Evolutionary conservation across 2,329 filamentous ascomycete species (phyloP).

Genomic region (Pseudogymnoascus sp.): DNA sequence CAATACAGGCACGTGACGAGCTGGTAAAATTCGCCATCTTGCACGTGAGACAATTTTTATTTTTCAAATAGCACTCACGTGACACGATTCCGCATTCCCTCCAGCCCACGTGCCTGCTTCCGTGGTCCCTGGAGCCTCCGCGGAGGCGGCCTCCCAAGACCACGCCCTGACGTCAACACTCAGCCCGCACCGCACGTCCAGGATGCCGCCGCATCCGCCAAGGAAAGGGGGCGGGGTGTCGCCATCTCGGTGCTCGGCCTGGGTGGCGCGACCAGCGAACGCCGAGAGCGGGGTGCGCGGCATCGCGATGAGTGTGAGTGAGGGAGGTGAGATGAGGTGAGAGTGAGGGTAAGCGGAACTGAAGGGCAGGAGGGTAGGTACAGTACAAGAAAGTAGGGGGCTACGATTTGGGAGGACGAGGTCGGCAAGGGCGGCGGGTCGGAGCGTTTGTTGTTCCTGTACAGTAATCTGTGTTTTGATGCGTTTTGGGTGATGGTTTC

Average conservation of each 20-base stretch:
- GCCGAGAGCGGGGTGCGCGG: neutral
- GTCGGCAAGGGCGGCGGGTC: neutral
- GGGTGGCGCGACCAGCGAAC: neutral
- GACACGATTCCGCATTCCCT: neutral
- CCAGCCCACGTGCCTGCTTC: neutral
- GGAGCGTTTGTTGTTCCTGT: neutral
- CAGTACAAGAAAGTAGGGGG: neutral
- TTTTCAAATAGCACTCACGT: neutral
- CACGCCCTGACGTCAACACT: neutral
- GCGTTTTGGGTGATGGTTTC: neutral
- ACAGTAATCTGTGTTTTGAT: too few relatives aligned
- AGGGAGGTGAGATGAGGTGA: neutral
- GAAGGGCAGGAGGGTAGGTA: neutral
- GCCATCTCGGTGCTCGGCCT: neutral
- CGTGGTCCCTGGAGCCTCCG: neutral
- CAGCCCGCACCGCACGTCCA: neutral
- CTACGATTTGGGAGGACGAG: neutral
- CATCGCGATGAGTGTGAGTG: neutral
- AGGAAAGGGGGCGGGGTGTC: neutral
- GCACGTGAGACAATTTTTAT: neutral
- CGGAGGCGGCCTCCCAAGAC: neutral
- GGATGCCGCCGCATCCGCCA: neutral
- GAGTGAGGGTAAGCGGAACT: neutral
- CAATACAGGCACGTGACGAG: neutral
- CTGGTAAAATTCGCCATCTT: rapidly evolving